Percentiles rank a stretch among this genome's conserved stretches.
phyloP scores from a whole-genome alignment of 1,139 yeast species.

The Blastobotrys buckinghamii region DNA sequence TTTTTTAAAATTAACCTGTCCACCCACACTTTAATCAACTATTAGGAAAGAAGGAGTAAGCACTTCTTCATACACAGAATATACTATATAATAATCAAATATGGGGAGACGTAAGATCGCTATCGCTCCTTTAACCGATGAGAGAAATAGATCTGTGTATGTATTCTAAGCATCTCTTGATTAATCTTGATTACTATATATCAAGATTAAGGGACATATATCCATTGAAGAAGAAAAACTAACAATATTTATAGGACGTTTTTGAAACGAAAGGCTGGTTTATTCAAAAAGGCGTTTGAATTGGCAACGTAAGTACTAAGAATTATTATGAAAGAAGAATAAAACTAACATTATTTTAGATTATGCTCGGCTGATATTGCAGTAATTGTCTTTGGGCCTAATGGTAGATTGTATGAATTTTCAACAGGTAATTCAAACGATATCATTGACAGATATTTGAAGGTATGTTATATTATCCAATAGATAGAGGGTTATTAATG shows the following conservation, averaged over 20 bases:
- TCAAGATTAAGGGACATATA: background rate
- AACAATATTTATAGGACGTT: conserved; percentile 50
- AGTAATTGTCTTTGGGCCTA: conserved; percentile 73
- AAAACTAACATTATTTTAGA: background rate
- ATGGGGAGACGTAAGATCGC: conserved; percentile 98
- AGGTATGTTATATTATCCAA: conserved; percentile 29
- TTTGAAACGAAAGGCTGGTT: conserved; percentile 89
- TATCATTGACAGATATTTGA: conserved; percentile 50
- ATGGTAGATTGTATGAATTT: conserved; percentile 75
- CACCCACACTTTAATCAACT: too few species aligned
- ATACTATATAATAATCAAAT: conserved; percentile 29
- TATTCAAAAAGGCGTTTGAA: conserved; percentile 95
- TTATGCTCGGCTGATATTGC: conserved; percentile 90
- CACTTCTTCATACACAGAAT: too few species aligned
- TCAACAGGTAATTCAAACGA: conserved; percentile 65
- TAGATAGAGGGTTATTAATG: too few species aligned
- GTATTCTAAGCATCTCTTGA: conserved; percentile 19
- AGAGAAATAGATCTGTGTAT: conserved; percentile 60
- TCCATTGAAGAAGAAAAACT: background rate
- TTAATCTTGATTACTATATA: too few species aligned
- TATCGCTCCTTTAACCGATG: conserved; percentile 85
- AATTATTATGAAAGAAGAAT: background rate
- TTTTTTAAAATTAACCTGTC: too few species aligned
- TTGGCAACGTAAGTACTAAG: conserved; percentile 49
- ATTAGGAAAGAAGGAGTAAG: too few species aligned